Evolutionary conservation across 768 basidiomycete species (phyloP).

Genomic region (Podaxis sp.): DNA sequence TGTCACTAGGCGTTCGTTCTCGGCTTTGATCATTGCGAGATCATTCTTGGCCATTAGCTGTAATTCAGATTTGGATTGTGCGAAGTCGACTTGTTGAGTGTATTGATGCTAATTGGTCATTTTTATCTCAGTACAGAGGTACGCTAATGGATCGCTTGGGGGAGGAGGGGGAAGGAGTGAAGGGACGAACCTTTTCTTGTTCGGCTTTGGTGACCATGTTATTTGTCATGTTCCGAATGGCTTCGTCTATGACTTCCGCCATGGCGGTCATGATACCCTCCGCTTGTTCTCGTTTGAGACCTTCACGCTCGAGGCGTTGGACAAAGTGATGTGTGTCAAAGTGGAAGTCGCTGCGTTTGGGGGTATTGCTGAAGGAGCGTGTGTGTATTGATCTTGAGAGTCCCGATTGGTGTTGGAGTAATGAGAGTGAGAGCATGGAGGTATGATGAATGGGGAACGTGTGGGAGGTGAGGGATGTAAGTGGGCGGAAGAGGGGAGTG

Average conservation of each 20-base stretch:
- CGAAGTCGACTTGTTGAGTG: conserved; percentile 96
- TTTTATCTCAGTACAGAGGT: not conserved
- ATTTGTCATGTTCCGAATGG: conserved; percentile 91
- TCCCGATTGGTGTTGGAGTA: not conserved
- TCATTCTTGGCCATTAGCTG: conserved; percentile 98
- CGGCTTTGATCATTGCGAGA: conserved; percentile 90
- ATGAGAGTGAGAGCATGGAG: conserved; percentile 8
- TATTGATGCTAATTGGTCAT: conserved; percentile 68
- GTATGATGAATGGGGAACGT: not conserved
- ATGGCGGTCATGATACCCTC: conserved; percentile 97
- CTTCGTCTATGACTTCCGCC: conserved; percentile 97
- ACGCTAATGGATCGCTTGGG: not conserved
- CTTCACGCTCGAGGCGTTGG: conserved; percentile 84
- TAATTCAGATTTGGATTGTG: conserved; percentile 93
- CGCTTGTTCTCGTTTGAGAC: conserved; percentile 86
- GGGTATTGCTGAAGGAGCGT: conserved; percentile 32
- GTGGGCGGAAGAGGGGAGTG: not conserved
- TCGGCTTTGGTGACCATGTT: conserved; percentile 96
- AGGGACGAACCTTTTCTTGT: conserved; percentile 81
- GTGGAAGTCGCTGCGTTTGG: conserved; percentile 55
- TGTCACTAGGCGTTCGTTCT: conserved; percentile 88
- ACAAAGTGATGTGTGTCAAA: conserved; percentile 98
- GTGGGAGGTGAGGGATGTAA: not conserved
- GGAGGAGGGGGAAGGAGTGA: not conserved
- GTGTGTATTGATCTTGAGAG: conserved; percentile 9